phyloP scores from a whole-genome alignment of 306 rosid species.

The Vigna nakashimae region DNA sequence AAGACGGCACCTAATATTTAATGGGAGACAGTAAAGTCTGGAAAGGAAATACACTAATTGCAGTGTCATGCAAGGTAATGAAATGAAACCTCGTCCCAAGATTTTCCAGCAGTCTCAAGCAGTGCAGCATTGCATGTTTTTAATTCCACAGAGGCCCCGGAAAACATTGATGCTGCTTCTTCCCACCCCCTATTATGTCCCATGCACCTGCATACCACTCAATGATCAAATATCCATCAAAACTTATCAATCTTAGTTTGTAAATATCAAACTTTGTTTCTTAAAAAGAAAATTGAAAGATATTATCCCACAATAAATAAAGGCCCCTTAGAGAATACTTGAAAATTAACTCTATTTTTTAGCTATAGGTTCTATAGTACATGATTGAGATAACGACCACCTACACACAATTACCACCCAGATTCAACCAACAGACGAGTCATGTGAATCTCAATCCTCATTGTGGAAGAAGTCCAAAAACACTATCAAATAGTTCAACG shows the following conservation, averaged over 20 bases:
- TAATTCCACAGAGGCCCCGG: constrained; percentile 84
- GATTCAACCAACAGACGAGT: constrained; percentile 29
- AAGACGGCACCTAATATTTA: constrained; percentile 26
- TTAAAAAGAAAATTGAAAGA: constrained; percentile 7
- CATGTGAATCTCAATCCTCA: constrained; percentile 27
- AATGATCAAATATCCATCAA: constrained; percentile 41
- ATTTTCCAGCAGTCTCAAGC: constrained; percentile 85
- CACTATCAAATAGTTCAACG: not conserved
- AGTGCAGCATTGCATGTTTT: constrained; percentile 94
- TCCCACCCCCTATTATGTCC: constrained; percentile 99
- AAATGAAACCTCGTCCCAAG: constrained; percentile 89
- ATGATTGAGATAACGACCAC: constrained; percentile 24
- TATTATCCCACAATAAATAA: constrained; percentile 1
- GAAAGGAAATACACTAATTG: constrained; percentile 26
- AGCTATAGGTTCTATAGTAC: constrained; percentile 19
- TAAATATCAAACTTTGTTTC: not conserved
- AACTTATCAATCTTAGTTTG: constrained; percentile 5
- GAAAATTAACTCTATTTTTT: constrained; percentile 21
- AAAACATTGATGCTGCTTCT: constrained; percentile 95
- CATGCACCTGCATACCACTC: constrained; percentile 81
- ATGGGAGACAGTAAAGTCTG: constrained; percentile 15
- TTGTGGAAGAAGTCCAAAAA: constrained; percentile 21
- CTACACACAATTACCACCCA: constrained; percentile 16
- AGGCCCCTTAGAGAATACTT: constrained; percentile 12
- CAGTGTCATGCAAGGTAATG: constrained; percentile 23